These are phyloP conservation scores for Fistulinella prunicolor DNA, from an alignment of 768 basidiomycete genomes.

Conservation along the genomic window DNA sequence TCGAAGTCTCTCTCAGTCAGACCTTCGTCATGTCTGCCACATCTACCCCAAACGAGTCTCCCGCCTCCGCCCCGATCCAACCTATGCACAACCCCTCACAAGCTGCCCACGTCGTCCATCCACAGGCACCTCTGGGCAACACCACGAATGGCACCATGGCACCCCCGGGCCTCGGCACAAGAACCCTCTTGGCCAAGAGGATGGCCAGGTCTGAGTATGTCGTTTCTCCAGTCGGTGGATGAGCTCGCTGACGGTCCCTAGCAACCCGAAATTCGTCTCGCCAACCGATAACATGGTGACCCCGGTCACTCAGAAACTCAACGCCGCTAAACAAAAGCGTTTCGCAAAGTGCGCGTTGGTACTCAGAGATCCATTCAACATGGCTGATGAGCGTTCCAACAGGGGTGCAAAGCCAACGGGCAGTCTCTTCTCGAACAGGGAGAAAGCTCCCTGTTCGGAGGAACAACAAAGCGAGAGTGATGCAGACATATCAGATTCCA, in stretches of 20 bases:
- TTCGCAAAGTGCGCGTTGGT: conserved; percentile 71
- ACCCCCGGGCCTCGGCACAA: conserved; percentile 77
- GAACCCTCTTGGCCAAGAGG: conserved; percentile 90
- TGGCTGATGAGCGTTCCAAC: conserved; percentile 3
- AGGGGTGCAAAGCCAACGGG: conserved; percentile 62
- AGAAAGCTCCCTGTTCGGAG: conserved; percentile 29
- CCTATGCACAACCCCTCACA: conserved; percentile 85
- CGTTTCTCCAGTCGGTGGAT: background rate
- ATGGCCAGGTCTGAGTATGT: conserved; percentile 86
- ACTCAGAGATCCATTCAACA: conserved; percentile 2
- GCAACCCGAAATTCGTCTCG: conserved; percentile 86
- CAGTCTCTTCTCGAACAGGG: conserved; percentile 48
- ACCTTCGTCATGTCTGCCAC: conserved; percentile 23
- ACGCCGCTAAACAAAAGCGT: conserved; percentile 88
- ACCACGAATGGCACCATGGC: conserved; percentile 49
- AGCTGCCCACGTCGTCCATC: conserved; percentile 73
- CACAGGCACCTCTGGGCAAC: conserved; percentile 79
- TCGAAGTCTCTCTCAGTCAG: too few species aligned
- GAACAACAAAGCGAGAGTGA: conserved; percentile 38
- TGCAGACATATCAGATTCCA: conserved; percentile 36
- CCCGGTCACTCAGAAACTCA: conserved; percentile 89
- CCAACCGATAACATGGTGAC: conserved; percentile 96
- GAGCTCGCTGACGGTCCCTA: conserved; percentile 29
- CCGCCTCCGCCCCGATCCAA: conserved; percentile 59
- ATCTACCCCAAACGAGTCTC: conserved; percentile 65